Conservation (phyloP, 179 eudicot species). For the Beta macrorhiza region DNA sequence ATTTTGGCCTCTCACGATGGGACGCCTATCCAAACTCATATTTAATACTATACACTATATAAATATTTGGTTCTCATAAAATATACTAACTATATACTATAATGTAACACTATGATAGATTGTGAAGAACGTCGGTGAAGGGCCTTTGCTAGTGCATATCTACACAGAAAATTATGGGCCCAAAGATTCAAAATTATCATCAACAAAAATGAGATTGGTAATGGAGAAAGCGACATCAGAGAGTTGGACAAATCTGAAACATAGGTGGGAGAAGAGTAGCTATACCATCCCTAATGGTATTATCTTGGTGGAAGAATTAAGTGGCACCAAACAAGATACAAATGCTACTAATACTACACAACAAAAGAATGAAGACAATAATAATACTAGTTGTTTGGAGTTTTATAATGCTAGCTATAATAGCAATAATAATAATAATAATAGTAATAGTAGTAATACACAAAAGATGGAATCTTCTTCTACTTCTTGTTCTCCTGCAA, state of each 20-base stretch:
- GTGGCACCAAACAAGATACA: constrained; percentile 6
- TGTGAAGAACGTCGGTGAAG: constrained; percentile 46
- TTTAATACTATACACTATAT: too few species aligned
- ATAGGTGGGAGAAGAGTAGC: constrained; percentile 34
- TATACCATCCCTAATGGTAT: constrained; percentile 35
- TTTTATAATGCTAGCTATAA: neutral
- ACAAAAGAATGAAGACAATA: constrained; percentile 11
- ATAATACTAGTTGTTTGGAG: constrained; percentile 7
- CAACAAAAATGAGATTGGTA: constrained; percentile 21
- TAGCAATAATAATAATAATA: neutral
- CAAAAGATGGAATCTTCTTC: neutral
- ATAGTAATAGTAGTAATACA: neutral
- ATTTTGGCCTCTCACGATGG: too few species aligned
- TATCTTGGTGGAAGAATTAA: constrained; percentile 44
- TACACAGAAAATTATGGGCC: constrained; percentile 29
- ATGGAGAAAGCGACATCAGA: constrained; percentile 40
- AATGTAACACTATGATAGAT: constrained; percentile 27
- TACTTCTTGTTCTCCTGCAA: constrained; percentile 18
- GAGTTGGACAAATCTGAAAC: constrained; percentile 38
- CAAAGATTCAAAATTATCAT: neutral
- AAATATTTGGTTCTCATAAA: too few species aligned
- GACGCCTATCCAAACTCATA: too few species aligned
- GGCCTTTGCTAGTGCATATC: constrained; percentile 49
- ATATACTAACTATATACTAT: neutral
- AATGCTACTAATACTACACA: neutral